Evolutionary conservation across 2,329 filamentous ascomycete genomes (phyloP).

Genomic region (Alternaria atra): DNA sequence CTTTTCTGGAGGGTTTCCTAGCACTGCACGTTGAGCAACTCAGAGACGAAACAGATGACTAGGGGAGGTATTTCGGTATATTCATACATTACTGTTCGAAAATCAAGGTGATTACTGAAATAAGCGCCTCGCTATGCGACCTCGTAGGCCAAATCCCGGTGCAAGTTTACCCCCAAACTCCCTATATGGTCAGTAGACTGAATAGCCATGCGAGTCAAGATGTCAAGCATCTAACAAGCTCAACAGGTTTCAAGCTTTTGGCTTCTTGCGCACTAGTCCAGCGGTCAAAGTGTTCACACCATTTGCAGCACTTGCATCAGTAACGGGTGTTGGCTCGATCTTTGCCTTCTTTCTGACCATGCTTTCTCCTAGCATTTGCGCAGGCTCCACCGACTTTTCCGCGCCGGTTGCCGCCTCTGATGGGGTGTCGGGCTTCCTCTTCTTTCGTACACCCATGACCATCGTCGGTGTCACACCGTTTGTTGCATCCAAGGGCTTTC

Average conservation of each 20-base stretch:
- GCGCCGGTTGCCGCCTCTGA: slow-evolving; percentile 10
- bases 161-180: neutral
- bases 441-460: slow-evolving; percentile 47
- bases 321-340: slow-evolving; percentile 24
- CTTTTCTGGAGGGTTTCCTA: neutral
- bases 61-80: neutral
- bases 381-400: slow-evolving; percentile 12
- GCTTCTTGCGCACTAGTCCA: slow-evolving; percentile 49
- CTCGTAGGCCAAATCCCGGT: neutral
- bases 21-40: neutral
- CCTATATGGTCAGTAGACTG: neutral
- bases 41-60: neutral
- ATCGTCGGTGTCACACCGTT: slow-evolving; percentile 26
- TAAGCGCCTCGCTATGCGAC: slow-evolving; percentile 33
- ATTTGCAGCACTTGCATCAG: slow-evolving; percentile 20
- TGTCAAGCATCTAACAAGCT: neutral
- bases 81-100: neutral
- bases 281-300: slow-evolving; percentile 40
- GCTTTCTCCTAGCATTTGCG: slow-evolving; percentile 29
- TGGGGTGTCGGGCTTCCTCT: slow-evolving; percentile 42
- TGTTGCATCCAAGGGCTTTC: neutral
- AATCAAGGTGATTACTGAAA: neutral
- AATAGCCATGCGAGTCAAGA: neutral
- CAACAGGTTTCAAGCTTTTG: slow-evolving; percentile 29
- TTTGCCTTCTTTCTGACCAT: slow-evolving; percentile 48